These are phyloP conservation scores for Ophiostoma sp. DNA, from an alignment of 2,329 filamentous ascomycete genomes.

Conservation along the genomic window DNA sequence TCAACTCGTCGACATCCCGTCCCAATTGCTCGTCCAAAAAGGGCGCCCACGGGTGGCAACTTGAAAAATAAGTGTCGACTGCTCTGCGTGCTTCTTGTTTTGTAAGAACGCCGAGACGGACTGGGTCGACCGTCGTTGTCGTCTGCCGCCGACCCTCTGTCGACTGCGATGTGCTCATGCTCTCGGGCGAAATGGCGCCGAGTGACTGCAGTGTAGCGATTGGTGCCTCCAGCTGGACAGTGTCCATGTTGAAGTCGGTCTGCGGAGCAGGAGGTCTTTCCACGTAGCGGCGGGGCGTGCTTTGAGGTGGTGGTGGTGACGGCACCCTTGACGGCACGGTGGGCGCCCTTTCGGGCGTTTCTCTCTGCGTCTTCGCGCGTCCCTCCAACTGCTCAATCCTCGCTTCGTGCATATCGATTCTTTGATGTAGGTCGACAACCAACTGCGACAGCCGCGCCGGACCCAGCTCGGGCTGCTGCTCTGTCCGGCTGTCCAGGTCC, in stretches of 20 bases:
- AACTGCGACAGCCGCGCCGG: conserved; percentile 8
- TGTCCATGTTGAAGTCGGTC: conserved; percentile 19
- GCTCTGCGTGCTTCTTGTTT: background rate
- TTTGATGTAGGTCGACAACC: conserved; percentile 12
- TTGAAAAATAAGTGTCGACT: background rate
- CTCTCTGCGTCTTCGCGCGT: background rate
- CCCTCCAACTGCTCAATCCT: conserved; percentile 9
- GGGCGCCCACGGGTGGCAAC: conserved; percentile 16
- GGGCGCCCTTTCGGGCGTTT: too few relatives aligned
- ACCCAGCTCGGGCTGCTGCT: background rate
- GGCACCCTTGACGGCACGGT: too few relatives aligned
- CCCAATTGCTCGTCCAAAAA: background rate
- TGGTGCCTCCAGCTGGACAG: background rate
- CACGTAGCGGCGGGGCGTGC: too few relatives aligned
- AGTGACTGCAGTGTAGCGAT: conserved; percentile 17
- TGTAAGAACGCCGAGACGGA: background rate
- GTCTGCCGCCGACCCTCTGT: background rate
- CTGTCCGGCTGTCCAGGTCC: background rate
- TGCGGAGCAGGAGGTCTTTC: background rate
- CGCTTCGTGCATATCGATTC: conserved; percentile 9
- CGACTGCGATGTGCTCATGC: background rate
- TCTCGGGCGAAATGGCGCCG: conserved; percentile 15
- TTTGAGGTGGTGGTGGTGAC: background rate
- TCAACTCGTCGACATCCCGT: background rate
- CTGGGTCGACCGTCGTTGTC: background rate